phyloP scores from a whole-genome alignment of 306 rosid species.

The Canavalia ensiformis region DNA sequence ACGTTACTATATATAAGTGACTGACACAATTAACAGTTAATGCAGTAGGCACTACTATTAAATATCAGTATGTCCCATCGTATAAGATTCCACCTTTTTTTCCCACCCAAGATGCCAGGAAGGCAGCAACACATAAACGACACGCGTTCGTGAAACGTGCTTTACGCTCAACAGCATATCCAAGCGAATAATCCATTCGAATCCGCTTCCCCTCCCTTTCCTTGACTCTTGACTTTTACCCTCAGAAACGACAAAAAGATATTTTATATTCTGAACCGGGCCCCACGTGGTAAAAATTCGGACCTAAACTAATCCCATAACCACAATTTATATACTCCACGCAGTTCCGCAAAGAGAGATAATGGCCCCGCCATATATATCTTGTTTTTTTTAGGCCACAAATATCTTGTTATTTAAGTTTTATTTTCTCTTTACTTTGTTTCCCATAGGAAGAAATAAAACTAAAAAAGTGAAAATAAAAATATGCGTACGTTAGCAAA shows the following conservation, averaged over 20 bases:
- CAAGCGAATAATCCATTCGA: conserved; percentile 55
- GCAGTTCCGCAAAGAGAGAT: conserved; percentile 28
- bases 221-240: conserved; percentile 49
- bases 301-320: conserved; percentile 48
- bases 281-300: conserved; percentile 41
- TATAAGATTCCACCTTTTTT: conserved; percentile 39
- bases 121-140: conserved; percentile 10
- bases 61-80: conserved; percentile 20
- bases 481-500: conserved; percentile 46
- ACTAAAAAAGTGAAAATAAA: not conserved
- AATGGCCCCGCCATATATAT: not conserved
- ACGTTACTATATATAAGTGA: not conserved
- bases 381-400: not conserved
- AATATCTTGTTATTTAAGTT: not conserved
- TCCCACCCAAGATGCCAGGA: conserved; percentile 40
- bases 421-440: not conserved
- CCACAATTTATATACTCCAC: conserved; percentile 22
- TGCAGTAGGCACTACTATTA: conserved; percentile 12
- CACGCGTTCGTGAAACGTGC: conserved; percentile 43
- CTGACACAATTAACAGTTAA: conserved; percentile 15
- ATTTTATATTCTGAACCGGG: conserved; percentile 32
- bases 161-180: conserved; percentile 53
- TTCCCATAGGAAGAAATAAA: not conserved
- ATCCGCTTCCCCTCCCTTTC: conserved; percentile 34
- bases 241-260: conserved; percentile 51